A percentile compares a stretch with the other conserved stretches of the same genome.
Conservation (phyloP, 169 alveolate species). For the Eimeria sp. region DNA sequence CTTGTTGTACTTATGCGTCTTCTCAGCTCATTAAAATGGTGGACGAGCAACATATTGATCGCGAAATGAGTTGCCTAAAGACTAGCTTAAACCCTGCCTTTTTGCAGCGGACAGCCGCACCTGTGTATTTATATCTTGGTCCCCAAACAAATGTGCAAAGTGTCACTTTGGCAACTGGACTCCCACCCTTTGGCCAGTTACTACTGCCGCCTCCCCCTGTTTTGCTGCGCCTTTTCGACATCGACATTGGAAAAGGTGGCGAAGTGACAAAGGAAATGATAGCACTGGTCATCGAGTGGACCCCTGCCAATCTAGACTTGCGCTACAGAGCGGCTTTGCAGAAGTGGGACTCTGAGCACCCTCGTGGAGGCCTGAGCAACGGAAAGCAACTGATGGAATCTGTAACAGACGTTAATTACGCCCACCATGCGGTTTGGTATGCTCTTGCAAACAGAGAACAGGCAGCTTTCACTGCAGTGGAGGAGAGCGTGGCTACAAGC, state of each 20-base stretch:
- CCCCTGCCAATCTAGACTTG: constrained; percentile 65
- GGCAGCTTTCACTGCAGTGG: constrained; percentile 57
- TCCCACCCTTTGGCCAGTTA: constrained; percentile 21
- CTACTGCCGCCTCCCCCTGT: constrained; percentile 78
- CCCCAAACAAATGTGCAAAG: constrained; percentile 23
- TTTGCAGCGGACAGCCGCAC: constrained; percentile 71
- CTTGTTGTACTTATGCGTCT: neutral
- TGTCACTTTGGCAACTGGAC: neutral
- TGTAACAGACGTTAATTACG: constrained; percentile 69
- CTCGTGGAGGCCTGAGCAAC: neutral
- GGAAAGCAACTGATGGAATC: neutral
- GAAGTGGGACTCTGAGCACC: neutral
- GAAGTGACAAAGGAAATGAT: constrained; percentile 58
- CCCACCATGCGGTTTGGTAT: constrained; percentile 75
- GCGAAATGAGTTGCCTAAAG: constrained; percentile 49
- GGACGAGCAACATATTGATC: constrained; percentile 55
- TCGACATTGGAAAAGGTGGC: constrained; percentile 60
- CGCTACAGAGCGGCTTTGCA: constrained; percentile 52
- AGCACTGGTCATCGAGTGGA: constrained; percentile 62
- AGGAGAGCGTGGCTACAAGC: constrained; percentile 24
- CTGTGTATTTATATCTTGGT: constrained; percentile 41
- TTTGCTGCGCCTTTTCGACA: constrained; percentile 70
- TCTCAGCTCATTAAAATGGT: constrained; percentile 57
- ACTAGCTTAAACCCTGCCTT: constrained; percentile 73
- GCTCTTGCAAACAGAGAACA: constrained; percentile 55